Base-by-base conservation (phyloP, 1,139 yeast genomes). In the Lodderomyces theae region DNA sequence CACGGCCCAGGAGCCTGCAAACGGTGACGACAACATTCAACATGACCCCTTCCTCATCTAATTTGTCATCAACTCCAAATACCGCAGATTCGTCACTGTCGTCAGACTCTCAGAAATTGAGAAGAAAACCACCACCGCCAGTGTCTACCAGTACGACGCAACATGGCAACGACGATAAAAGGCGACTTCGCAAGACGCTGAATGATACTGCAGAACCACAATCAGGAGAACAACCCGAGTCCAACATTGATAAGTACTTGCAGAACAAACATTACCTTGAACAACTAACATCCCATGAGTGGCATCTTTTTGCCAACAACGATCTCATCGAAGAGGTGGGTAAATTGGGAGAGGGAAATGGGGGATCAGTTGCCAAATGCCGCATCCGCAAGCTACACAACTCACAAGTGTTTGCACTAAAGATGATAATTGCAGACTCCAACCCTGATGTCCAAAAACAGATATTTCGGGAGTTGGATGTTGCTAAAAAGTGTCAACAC, bases 331-430 rank as follows among this genome's bases (percentile, higher is more conserved):
- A 54, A 13, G 61, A 58, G 41, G 35, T 89, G 32, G 80, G 81
- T 24, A 72, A 79, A 32, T 63, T 92, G 13, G 98, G 98, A 13
- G 97, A 92, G 65, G 98, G 98, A 12, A 85, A 86, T 34, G 96
- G 97, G 9, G 98, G 98, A 1, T 75, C 88, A 15, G 98, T 92
- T 9, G 75, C 84, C 18, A 80, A 87, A 56, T 92, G 97, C 60
- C 30, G 38, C 11, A 41, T 50, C 15, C 44, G 46, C 13, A 42
- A 43, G 30, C 28, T 48, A 28, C 42, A 69, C 65, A 19, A 13
- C 5, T 43, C 59, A 70, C 79, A 79, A 26, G 69, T 89, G 3
- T 90, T 92, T 73, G 98, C 98, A 0, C 64, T 92, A 44, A 92
- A 92, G 62, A 73, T 83, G n/a, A 84, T 84, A 29, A 77, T 77